phyloP scores from a whole-genome alignment of 208 protist species.

The Leishmania braziliensis region DNA sequence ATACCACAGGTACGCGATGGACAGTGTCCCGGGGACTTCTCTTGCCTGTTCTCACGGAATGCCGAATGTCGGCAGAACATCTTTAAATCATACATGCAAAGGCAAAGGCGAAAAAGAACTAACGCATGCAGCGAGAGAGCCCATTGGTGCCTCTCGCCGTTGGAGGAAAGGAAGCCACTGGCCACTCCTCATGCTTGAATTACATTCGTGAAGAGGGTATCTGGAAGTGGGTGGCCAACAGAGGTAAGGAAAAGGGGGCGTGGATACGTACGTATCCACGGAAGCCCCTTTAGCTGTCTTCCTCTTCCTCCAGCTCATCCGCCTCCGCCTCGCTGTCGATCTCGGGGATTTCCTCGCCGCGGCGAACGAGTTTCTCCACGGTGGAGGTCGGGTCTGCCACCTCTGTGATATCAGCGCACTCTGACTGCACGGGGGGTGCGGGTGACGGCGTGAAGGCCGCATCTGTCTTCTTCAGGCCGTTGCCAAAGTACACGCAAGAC shows the following conservation, averaged over 20 bases:
- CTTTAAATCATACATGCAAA: constrained; percentile 15
- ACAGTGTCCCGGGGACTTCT: background rate
- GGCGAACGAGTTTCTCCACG: constrained; percentile 91
- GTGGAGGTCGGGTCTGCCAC: constrained; percentile 85
- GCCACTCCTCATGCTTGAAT: background rate
- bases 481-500: constrained; percentile 91
- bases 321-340: constrained; percentile 87
- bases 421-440: constrained; percentile 73
- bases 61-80: background rate
- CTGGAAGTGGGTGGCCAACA: no score
- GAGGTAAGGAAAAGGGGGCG: background rate
- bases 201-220: constrained; percentile 1
- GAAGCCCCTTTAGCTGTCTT: constrained; percentile 46
- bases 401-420: constrained; percentile 85
- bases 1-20: background rate
- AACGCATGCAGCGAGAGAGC: background rate
- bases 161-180: background rate
- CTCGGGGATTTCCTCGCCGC: constrained; percentile 87
- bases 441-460: constrained; percentile 83
- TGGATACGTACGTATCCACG: background rate
- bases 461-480: constrained; percentile 89
- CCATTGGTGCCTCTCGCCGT: background rate
- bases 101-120: constrained; percentile 1
- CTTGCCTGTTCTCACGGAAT: background rate
- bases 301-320: constrained; percentile 75